A percentile compares a stretch with the other conserved stretches of the same genome.
phyloP scores from a whole-genome alignment of 129 eudicot genomes.

The Artemisia tridentata region DNA sequence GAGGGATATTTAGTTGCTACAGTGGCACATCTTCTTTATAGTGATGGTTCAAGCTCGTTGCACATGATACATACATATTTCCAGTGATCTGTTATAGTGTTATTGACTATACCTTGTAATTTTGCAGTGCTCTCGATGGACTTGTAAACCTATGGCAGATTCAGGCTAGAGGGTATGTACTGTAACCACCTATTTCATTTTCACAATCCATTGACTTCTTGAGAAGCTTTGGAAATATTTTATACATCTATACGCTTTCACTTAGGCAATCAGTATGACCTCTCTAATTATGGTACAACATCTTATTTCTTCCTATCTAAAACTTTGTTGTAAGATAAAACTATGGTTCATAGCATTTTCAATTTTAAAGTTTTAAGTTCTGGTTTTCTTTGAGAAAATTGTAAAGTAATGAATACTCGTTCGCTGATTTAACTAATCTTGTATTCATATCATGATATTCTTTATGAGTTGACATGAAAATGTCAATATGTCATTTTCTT shows the following conservation, averaged over 20 bases:
- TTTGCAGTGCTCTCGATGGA: constrained; percentile 93
- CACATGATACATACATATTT: not conserved
- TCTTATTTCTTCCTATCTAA: too few relatives aligned
- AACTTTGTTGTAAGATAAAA: not conserved
- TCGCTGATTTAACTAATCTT: too few relatives aligned
- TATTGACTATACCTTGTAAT: constrained; percentile 17
- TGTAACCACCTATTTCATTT: constrained; percentile 14
- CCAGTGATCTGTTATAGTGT: constrained; percentile 17
- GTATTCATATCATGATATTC: too few relatives aligned
- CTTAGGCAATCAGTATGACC: too few relatives aligned
- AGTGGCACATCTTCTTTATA: not conserved
- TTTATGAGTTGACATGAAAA: not conserved
- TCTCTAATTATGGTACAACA: too few relatives aligned
- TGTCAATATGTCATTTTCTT: not conserved
- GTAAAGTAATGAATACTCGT: too few relatives aligned
- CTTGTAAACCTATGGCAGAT: constrained; percentile 86
- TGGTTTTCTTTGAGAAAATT: too few relatives aligned
- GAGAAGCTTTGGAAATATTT: not conserved
- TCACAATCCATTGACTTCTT: not conserved
- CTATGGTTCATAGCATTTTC: not conserved
- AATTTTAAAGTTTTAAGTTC: too few relatives aligned
- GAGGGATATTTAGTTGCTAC: not conserved
- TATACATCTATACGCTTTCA: not conserved
- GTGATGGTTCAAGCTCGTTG: constrained; percentile 2
- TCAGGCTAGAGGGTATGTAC: constrained; percentile 70